Percentiles rank a stretch among this genome's conserved stretches.
These are phyloP conservation scores for Rhodamnia rubescens DNA, from an alignment of 345 rosid species.

Conservation along the genomic window DNA sequence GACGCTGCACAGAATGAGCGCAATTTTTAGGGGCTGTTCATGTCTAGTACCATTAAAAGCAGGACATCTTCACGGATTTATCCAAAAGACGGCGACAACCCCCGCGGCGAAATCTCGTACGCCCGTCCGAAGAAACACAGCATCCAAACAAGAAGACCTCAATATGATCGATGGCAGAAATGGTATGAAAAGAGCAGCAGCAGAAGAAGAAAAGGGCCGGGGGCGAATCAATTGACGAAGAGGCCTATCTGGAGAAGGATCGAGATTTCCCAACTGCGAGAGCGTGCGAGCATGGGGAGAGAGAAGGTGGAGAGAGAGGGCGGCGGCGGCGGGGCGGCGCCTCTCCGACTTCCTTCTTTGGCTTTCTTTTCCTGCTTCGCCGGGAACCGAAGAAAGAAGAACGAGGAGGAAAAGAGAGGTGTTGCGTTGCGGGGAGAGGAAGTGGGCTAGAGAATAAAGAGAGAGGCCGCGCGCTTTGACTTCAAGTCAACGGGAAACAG, in stretches of 20 bases:
- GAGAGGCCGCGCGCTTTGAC: neutral
- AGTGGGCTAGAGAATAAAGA: neutral
- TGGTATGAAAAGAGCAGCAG: neutral
- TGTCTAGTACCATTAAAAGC: neutral
- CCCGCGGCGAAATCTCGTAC: slow-evolving; percentile 12
- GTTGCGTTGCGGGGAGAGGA: neutral
- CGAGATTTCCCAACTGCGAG: neutral
- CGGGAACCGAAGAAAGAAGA: neutral
- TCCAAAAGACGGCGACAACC: slow-evolving; percentile 14
- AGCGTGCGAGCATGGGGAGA: neutral
- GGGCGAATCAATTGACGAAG: neutral
- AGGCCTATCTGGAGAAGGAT: neutral
- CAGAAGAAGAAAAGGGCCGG: neutral
- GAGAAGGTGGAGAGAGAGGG: neutral
- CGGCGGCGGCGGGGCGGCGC: neutral
- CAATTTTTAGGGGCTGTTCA: neutral
- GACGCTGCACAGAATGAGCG: neutral
- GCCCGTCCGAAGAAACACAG: slow-evolving; percentile 20
- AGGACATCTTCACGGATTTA: neutral
- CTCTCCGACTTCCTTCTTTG: neutral
- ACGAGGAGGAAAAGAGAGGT: neutral
- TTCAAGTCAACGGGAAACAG: neutral
- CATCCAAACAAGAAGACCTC: neutral
- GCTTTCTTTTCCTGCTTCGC: neutral
- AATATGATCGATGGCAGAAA: neutral